Conservation (phyloP, 129 eudicot genomes). For the Glebionis coronaria region DNA sequence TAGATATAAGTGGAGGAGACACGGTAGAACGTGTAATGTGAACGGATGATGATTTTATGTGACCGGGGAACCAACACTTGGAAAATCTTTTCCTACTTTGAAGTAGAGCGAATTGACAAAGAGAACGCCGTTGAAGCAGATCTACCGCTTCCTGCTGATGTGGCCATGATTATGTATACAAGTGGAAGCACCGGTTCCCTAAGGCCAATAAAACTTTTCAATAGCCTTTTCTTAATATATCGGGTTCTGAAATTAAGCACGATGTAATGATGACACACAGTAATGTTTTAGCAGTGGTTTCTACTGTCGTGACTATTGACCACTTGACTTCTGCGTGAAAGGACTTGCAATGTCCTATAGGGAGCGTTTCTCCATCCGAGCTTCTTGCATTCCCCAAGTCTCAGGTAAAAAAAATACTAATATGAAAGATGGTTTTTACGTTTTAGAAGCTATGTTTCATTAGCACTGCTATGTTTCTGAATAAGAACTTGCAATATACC, state of each 20-base stretch:
- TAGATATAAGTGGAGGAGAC: conserved; percentile 77
- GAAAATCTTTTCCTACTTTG: conserved; percentile 65
- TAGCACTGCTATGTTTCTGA: too few species aligned
- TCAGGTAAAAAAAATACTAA: too few species aligned
- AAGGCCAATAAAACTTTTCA: conserved; percentile 48
- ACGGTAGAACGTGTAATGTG: conserved; percentile 82
- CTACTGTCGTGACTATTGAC: conserved; percentile 93
- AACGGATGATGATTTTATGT: conserved; percentile 53
- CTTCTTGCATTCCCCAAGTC: too few species aligned
- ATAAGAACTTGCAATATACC: too few species aligned
- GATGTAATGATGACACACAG: conserved; percentile 99
- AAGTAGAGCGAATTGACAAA: conserved; percentile 65
- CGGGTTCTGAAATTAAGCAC: conserved; percentile 25
- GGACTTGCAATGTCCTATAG: too few species aligned
- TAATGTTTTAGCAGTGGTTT: conserved; percentile 79
- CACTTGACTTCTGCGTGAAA: too few species aligned
- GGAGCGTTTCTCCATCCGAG: too few species aligned
- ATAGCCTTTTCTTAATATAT: not conserved
- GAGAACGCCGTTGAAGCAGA: conserved; percentile 75
- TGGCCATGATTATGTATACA: conserved; percentile 96
- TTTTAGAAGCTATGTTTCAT: too few species aligned
- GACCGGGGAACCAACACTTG: conserved; percentile 49
- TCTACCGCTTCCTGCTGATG: conserved; percentile 75
- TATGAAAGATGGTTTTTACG: too few species aligned
- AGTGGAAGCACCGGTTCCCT: conserved; percentile 99